A percentile compares a stretch with the other conserved stretches of the same genome.
These are phyloP conservation scores for Mortierella alpina DNA, from an alignment of 192 early-diverging fungal species.

Conservation along the genomic window DNA sequence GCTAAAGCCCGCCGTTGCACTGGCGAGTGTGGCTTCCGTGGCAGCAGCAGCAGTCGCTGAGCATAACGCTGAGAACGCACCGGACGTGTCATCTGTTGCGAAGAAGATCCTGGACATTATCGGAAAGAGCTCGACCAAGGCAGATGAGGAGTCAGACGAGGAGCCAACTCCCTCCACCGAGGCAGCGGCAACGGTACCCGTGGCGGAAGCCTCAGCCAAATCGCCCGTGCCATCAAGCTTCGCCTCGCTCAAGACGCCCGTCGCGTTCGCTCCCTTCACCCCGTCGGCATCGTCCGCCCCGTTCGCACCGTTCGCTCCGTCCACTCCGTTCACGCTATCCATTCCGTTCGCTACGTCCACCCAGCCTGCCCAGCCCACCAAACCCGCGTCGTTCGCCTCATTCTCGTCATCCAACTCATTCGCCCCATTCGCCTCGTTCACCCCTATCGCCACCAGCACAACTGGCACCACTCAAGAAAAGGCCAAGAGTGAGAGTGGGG, in stretches of 20 bases:
- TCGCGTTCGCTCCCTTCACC: background rate
- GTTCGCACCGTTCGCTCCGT: background rate
- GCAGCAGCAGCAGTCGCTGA: background rate
- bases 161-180: background rate
- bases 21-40: background rate
- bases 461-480: background rate
- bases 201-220: background rate
- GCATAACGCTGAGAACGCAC: background rate
- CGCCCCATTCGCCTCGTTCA: background rate
- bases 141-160: background rate
- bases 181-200: background rate
- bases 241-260: background rate
- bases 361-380: background rate
- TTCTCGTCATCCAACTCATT: background rate
- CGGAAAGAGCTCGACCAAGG: background rate
- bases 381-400: background rate
- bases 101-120: constrained; percentile 20
- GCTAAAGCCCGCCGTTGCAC: background rate
- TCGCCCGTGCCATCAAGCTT: background rate
- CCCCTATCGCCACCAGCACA: background rate
- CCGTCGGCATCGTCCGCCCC: background rate
- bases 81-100: constrained; percentile 4
- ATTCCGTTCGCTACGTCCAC: background rate
- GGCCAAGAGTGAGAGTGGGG: background rate
- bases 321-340: background rate